Percentiles rank a stretch among this genome's conserved stretches.
Evolutionary conservation across 331 rosid genomes (phyloP).

Genomic region (Prunus yedoensis): DNA sequence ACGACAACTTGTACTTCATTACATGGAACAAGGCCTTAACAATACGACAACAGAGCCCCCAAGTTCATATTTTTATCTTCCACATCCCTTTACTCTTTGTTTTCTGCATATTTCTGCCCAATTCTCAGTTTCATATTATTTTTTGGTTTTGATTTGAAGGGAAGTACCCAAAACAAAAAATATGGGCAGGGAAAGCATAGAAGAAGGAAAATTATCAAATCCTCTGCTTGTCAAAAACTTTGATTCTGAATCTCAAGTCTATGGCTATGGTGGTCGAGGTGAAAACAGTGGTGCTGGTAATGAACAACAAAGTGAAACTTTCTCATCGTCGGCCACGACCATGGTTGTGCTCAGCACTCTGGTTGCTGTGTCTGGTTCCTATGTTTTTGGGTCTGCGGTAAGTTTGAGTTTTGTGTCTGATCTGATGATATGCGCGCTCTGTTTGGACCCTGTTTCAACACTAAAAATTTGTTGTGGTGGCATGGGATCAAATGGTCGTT

Average conservation of each 20-base stretch:
- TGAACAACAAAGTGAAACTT: background rate
- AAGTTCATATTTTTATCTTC: background rate
- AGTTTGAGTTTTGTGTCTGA: slow-evolving; percentile 9
- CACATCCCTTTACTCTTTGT: background rate
- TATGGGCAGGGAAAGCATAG: slow-evolving; percentile 42
- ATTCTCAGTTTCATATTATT: background rate
- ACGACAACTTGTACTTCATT: background rate
- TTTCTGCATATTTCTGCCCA: background rate
- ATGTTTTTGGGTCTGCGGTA: slow-evolving; percentile 80
- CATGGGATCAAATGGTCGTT: background rate
- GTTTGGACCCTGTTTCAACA: background rate
- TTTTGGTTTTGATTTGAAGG: background rate
- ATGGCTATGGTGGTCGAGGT: background rate
- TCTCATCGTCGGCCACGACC: slow-evolving; percentile 43
- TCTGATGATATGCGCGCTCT: background rate
- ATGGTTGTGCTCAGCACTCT: slow-evolving; percentile 52
- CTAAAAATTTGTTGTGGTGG: background rate
- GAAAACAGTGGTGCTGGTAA: background rate
- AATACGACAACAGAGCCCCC: background rate
- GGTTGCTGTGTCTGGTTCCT: slow-evolving; percentile 74
- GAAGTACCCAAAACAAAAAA: background rate
- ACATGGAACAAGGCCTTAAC: background rate
- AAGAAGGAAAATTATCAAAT: slow-evolving; percentile 29
- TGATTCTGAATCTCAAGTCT: background rate
- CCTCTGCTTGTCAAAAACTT: slow-evolving; percentile 32